Evolutionary conservation across 257 asterid genomes (phyloP).

Genomic region (Marsdenia floribunda): DNA sequence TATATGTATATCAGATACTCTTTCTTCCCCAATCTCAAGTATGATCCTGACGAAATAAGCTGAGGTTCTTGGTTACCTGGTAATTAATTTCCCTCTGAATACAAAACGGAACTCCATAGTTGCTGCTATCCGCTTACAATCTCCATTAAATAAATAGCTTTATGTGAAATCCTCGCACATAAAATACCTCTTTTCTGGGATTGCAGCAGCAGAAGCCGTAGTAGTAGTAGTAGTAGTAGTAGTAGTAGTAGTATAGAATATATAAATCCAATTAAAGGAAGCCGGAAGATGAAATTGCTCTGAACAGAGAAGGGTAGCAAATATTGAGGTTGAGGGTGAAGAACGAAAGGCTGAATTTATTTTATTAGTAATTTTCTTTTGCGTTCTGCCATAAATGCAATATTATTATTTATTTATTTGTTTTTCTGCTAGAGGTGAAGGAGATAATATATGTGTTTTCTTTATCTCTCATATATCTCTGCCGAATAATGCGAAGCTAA

Average conservation of each 20-base stretch:
- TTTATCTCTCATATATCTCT: neutral
- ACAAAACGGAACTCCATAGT: neutral
- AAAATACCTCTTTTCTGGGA: neutral
- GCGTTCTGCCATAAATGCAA: neutral
- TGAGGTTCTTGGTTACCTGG: neutral
- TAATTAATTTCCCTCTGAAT: neutral
- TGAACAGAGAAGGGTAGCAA: neutral
- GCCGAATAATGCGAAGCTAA: constrained; percentile 14
- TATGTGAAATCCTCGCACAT: neutral
- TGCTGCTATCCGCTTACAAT: neutral
- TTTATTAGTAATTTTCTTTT: neutral
- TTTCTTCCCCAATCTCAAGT: neutral
- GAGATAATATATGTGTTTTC: neutral
- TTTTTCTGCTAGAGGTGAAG: neutral
- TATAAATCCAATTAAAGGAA: neutral
- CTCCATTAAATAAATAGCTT: neutral
- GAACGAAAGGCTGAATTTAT: neutral
- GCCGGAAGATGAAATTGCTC: neutral
- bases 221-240: too few relatives aligned
- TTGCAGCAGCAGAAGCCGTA: neutral
- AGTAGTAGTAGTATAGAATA: too few relatives aligned
- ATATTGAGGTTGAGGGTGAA: neutral
- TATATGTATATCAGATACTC: neutral
- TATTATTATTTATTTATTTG: too few relatives aligned
- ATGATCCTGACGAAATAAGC: neutral